A percentile compares a stretch with the other conserved stretches of the same genome.
Evolutionary conservation across 768 basidiomycete species (phyloP).

Genomic region (Cystofilobasidium bisporidii): DNA sequence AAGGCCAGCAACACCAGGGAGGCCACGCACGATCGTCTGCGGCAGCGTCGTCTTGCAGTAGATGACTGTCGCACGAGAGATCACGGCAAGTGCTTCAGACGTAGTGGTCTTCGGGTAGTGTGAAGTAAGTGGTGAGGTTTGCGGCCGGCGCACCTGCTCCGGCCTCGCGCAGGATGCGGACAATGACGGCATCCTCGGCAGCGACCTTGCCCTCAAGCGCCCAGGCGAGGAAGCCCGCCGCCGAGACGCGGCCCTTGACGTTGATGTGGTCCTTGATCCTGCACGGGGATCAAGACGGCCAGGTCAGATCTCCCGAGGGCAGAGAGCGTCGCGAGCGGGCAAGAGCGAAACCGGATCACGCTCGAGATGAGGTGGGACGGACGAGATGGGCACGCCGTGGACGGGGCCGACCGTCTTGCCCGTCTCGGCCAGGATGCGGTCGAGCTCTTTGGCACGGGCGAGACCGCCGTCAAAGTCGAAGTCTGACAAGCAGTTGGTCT

Average conservation of each 20-base stretch:
- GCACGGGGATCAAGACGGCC: background rate
- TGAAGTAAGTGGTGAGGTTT: too few species aligned
- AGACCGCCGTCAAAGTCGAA: conserved; percentile 27
- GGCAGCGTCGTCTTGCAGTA: conserved; percentile 32
- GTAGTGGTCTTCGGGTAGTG: background rate
- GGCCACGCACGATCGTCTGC: conserved; percentile 25
- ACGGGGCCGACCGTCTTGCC: conserved; percentile 32
- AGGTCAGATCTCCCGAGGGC: too few species aligned
- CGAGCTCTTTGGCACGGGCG: conserved; percentile 30
- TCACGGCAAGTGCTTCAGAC: too few species aligned
- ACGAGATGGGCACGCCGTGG: conserved; percentile 34
- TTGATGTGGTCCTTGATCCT: background rate
- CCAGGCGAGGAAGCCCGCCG: conserved; percentile 24
- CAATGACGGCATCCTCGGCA: conserved; percentile 25
- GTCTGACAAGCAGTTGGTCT: background rate
- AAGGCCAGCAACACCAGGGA: background rate
- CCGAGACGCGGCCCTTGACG: conserved; percentile 4
- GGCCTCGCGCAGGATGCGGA: conserved; percentile 28
- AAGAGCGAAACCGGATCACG: too few species aligned
- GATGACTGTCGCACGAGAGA: conserved; percentile 32
- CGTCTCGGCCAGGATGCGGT: conserved; percentile 27
- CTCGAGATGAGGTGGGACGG: background rate
- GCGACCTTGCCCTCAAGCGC: conserved; percentile 27
- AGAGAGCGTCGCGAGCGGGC: too few species aligned
- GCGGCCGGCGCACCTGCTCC: conserved; percentile 28